Evolutionary conservation across 371 early-diverging fungal genomes (phyloP).

Genomic region (Parasitella parasitica): DNA sequence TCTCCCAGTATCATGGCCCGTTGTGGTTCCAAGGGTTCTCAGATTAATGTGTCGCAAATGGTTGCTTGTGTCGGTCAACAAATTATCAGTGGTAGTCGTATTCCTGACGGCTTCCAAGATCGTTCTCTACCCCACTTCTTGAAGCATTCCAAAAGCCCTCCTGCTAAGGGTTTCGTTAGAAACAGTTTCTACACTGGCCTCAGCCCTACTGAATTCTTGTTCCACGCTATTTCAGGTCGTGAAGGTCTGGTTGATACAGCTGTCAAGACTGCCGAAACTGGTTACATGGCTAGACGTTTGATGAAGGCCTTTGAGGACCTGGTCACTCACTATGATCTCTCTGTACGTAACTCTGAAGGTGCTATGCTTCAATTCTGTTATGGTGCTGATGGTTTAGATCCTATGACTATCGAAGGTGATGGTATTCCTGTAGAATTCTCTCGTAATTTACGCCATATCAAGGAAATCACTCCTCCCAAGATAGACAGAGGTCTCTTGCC

Average conservation of each 20-base stretch:
- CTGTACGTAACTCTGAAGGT: slow-evolving; percentile 95
- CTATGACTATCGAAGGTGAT: slow-evolving; percentile 92
- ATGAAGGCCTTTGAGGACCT: slow-evolving; percentile 99
- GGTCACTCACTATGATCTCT: slow-evolving; percentile 92
- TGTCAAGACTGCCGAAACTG: slow-evolving; percentile 99
- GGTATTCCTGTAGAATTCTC: slow-evolving; percentile 88
- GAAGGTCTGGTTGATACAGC: slow-evolving; percentile 99
- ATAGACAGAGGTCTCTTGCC: slow-evolving; percentile 58
- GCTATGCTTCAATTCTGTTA: slow-evolving; percentile 95
- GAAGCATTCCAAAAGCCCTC: slow-evolving; percentile 85
- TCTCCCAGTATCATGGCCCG: slow-evolving; percentile 98
- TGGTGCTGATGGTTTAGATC: slow-evolving; percentile 99
- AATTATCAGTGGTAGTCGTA: slow-evolving; percentile 96
- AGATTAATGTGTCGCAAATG: slow-evolving; percentile 99
- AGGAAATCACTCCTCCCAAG: slow-evolving; percentile 38
- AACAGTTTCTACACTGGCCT: slow-evolving; percentile 98
- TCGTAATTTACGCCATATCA: slow-evolving; percentile 76
- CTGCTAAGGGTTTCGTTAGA: slow-evolving; percentile 97
- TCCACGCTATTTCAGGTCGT: slow-evolving; percentile 99
- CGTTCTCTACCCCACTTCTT: slow-evolving; percentile 97
- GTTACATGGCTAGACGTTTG: slow-evolving; percentile 98
- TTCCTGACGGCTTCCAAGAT: slow-evolving; percentile 96
- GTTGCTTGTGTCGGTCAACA: slow-evolving; percentile 99
- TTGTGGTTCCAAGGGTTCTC: slow-evolving; percentile 76
- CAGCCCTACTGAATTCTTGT: slow-evolving; percentile 96